These are phyloP conservation scores for Penicillium sp. DNA, from an alignment of 2,329 filamentous ascomycete genomes.

Conservation along the genomic window DNA sequence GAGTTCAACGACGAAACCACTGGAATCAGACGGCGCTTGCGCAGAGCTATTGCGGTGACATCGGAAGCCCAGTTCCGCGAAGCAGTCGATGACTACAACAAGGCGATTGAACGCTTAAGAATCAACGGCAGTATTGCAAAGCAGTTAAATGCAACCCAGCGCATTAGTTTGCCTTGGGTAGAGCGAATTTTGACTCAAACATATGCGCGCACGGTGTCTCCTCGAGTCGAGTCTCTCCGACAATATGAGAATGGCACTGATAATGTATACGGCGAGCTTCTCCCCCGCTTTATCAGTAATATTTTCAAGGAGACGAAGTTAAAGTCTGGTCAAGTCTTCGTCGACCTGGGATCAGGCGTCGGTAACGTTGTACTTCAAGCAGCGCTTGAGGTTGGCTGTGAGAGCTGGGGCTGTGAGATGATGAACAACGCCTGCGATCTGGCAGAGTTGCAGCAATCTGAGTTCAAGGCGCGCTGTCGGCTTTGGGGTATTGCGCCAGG, in stretches of 20 bases:
- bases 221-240: constrained; percentile 76
- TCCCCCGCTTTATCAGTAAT: constrained; percentile 78
- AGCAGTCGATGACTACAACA: constrained; percentile 76
- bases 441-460: constrained; percentile 74
- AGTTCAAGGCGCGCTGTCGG: constrained; percentile 80
- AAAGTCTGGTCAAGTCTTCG: constrained; percentile 81
- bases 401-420: constrained; percentile 95
- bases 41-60: constrained; percentile 69
- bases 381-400: constrained; percentile 87
- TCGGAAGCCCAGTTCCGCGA: constrained; percentile 70
- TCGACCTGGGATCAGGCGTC: constrained; percentile 93
- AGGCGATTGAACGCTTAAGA: constrained; percentile 63
- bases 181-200: constrained; percentile 82
- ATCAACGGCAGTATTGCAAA: constrained; percentile 69
- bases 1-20: constrained; percentile 69
- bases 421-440: constrained; percentile 87
- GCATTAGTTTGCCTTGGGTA: constrained; percentile 70
- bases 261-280: constrained; percentile 91
- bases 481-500: constrained; percentile 87
- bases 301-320: constrained; percentile 78
- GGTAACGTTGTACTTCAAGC: constrained; percentile 95
- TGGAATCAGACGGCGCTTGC: constrained; percentile 75
- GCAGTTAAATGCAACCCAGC: constrained; percentile 68
- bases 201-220: constrained; percentile 90
- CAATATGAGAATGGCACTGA: constrained; percentile 89